Percentiles rank a stretch among this genome's conserved stretches.
phyloP scores from a whole-genome alignment of 805 yeast species.

The Tetrapisispora namnaoensis region DNA sequence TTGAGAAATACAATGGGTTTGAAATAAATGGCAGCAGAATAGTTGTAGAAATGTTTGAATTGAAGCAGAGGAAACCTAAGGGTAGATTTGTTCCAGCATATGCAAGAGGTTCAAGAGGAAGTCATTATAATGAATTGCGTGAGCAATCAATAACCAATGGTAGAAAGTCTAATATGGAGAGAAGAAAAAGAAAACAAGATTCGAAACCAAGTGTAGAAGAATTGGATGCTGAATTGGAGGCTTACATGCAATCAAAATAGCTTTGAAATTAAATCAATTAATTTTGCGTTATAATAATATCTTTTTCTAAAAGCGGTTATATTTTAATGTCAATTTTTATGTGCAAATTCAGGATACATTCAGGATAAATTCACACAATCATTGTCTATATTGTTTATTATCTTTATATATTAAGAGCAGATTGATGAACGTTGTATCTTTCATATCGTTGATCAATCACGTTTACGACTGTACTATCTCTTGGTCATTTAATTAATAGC shows the following conservation, averaged over 20 bases:
- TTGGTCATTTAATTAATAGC: no score
- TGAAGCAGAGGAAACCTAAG: not conserved
- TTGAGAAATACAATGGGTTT: slow-evolving; percentile 16
- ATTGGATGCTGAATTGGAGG: slow-evolving; percentile 26
- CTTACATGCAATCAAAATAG: slow-evolving; percentile 18
- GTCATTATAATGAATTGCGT: slow-evolving; percentile 3
- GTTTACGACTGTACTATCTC: no score
- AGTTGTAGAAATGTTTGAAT: slow-evolving; percentile 17
- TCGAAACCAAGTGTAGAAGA: slow-evolving; percentile 17
- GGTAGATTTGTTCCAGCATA: not conserved
- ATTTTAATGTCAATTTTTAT: no score
- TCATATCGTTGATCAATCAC: no score
- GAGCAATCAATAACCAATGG: not conserved
- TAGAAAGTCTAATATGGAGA: not conserved
- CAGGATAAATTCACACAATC: no score
- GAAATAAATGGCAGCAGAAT: slow-evolving; percentile 17
- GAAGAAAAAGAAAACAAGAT: not conserved
- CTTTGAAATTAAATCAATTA: not conserved
- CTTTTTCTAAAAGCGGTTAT: no score
- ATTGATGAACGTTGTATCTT: no score
- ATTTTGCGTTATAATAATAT: no score
- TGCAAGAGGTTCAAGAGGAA: slow-evolving; percentile 4
- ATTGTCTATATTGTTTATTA: no score
- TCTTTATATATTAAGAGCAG: no score
- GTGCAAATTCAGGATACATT: no score